Evolutionary conservation across 352 stramenopile genomes (phyloP), one percentile per base, ranked within the genome.

Genomic region (Aphanomyces cochlioides): DNA sequence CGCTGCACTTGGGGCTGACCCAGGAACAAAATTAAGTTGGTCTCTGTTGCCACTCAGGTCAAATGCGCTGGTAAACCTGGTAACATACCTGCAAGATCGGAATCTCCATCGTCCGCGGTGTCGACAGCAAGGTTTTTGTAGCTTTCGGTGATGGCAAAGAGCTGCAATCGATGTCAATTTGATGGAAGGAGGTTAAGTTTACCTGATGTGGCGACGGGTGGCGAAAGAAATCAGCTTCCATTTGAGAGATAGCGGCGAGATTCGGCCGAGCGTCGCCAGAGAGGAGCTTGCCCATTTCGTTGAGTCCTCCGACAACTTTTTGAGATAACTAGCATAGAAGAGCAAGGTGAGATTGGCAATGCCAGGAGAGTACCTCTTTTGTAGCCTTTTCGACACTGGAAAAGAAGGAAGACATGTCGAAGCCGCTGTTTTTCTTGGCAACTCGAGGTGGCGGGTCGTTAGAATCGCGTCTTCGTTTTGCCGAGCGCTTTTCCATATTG

Each of bases 151-250:
- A 67, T 50, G 15, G 59, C 59, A 19, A 56, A 67, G 17, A 67
- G 8, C 59, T 67, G 56, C 13, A 50, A 59, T 4, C 12, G 28
- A 58, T 36, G 21, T 37, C 0, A 61, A 37, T n/a, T 12, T 0
- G 19, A 19, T 37, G 12, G 54, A 12, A 12, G 54, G n/a, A 10
- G 7, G 5, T 40, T 61, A 1, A 7, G 3, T 38, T 5, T 66
- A 67, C 59, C 10, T 50, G 59, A 3, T 8, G 5, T 7, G 38
- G 21, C 15, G 8, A n/a, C 10, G 59, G 59, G 15, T 38, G 59
- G 8, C 59, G 59, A 17, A 67, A 67, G n/a, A 67, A 67, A 7
- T 67, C 21, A 13, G 59, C 59, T 41, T 67, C 59, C 39, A 67
- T 67, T 37, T 67, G 59, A n/a, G 59, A 67, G 28, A 67, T 56